Evolutionary conservation across 768 basidiomycete species (phyloP).

Genomic region (Xerocomus potaroensis): DNA sequence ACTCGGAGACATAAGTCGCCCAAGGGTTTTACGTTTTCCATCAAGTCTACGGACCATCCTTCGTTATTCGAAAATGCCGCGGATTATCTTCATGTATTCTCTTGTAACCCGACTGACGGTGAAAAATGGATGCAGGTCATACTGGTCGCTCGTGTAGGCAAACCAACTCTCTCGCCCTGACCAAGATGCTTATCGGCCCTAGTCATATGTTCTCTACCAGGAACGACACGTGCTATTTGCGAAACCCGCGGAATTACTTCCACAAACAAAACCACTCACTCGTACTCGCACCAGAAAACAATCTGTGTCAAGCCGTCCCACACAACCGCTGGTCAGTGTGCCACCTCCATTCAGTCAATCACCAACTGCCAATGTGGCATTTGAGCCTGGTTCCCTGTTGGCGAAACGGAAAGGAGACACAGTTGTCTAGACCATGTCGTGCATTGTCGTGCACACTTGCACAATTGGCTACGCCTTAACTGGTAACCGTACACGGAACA

Average conservation of each 20-base stretch:
- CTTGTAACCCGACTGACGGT: constrained; percentile 70
- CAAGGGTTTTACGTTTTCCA: constrained; percentile 77
- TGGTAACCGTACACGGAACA: constrained; percentile 3
- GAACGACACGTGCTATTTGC: constrained; percentile 61
- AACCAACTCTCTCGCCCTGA: not conserved
- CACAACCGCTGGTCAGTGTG: constrained; percentile 49
- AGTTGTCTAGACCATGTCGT: too few relatives aligned
- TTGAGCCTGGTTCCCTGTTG: constrained; percentile 75
- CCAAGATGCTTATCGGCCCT: constrained; percentile 9
- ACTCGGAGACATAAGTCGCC: constrained; percentile 78
- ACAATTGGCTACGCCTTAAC: not conserved
- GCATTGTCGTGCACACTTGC: not conserved
- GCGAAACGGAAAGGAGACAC: constrained; percentile 44
- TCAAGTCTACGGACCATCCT: constrained; percentile 86
- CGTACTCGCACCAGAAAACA: constrained; percentile 37
- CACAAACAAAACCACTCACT: constrained; percentile 32
- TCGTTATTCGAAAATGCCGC: constrained; percentile 82
- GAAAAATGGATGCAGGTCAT: constrained; percentile 76
- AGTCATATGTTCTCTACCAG: constrained; percentile 84
- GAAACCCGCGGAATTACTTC: constrained; percentile 19
- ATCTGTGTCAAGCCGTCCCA: constrained; percentile 31
- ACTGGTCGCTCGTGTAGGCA: constrained; percentile 72
- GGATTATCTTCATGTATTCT: constrained; percentile 87
- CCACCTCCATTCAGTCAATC: constrained; percentile 37
- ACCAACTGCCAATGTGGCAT: constrained; percentile 40